Conservation (phyloP, 768 basidiomycete species). For the Termitomyces sp. region DNA sequence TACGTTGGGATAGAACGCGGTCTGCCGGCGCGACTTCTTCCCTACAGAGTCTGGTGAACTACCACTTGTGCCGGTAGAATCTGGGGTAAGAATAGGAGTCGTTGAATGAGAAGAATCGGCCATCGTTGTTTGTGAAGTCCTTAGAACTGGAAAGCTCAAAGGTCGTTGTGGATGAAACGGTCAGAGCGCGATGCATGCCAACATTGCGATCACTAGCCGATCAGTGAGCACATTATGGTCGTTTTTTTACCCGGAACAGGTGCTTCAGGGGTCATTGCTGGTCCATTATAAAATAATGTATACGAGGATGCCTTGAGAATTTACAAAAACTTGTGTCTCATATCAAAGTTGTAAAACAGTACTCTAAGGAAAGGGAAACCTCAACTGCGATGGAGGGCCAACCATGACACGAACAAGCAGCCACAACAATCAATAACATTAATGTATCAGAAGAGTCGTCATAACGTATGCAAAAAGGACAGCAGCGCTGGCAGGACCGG, state of each 20-base stretch:
- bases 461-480: not conserved
- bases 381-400: no score
- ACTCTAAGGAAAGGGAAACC: not conserved
- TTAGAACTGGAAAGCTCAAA: no score
- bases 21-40: conserved; percentile 60
- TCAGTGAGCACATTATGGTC: not conserved
- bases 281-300: not conserved
- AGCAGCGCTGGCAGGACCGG: not conserved
- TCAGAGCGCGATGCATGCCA: not conserved
- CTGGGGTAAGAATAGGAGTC: conserved; percentile 59
- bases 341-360: not conserved
- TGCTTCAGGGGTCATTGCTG: not conserved
- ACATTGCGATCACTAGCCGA: conserved; percentile 8
- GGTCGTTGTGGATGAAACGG: conserved; percentile 10
- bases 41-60: conserved; percentile 23
- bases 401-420: not conserved
- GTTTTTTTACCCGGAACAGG: not conserved
- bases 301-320: not conserved
- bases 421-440: not conserved
- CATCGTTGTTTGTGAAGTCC: conserved; percentile 19
- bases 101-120: conserved; percentile 43
- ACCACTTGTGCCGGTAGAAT: conserved; percentile 44
- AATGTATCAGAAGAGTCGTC: not conserved
- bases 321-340: not conserved
- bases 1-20: conserved; percentile 76